Evolutionary conservation across 768 basidiomycete genomes (phyloP), one percentile per base, ranked within the genome.

Genomic region (Tricholoma bakamatsutake): DNA sequence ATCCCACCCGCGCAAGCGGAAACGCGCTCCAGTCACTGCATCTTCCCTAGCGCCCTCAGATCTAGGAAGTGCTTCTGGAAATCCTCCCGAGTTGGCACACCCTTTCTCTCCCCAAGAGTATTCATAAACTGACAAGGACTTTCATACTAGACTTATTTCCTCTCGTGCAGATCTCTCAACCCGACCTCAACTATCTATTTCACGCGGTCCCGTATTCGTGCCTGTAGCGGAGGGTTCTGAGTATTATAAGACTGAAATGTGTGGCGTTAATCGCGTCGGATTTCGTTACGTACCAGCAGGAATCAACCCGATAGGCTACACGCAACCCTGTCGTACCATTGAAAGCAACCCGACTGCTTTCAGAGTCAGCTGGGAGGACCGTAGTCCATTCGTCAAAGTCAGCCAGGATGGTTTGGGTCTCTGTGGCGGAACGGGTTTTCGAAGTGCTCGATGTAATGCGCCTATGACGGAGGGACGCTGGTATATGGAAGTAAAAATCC

Each of bases 401-500:
- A 84, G 88, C 0, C 84, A 82, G 54, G 90, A 95, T 62, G 93
- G 90, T 0, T 67, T 88, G 3, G 80, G 82, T 1, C 71, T 95
- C 52, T 75, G 82, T 1, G 92, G 95, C 6, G 87, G 88, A 65
- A 90, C 88, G 51, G 97, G 97, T 4, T 98, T 93, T 69, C 76
- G 96, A 24, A 92, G 90, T 62, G 93, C 88, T 3, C 81, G 97
- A 21, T 87, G 87, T 56, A 98, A 97, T 68, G 87, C 91, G 1
- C 90, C 93, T 0, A 80, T 98, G 18, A 78, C 92, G 21, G 85
- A 94, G 62, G 97, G 97, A 5, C 81, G 80, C 11, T 98, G 93
- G 93, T 98, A 94, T 68, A 83, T 94, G 78, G 97, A 99, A 74
- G 83, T 96, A 47, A 82, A 82, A 66, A 78, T 98, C 60, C 73